Evolutionary conservation across 1,284 basidiomycete species (phyloP), one percentile per base, ranked within the genome.

Genomic region (Ceratobasidium sp.): DNA sequence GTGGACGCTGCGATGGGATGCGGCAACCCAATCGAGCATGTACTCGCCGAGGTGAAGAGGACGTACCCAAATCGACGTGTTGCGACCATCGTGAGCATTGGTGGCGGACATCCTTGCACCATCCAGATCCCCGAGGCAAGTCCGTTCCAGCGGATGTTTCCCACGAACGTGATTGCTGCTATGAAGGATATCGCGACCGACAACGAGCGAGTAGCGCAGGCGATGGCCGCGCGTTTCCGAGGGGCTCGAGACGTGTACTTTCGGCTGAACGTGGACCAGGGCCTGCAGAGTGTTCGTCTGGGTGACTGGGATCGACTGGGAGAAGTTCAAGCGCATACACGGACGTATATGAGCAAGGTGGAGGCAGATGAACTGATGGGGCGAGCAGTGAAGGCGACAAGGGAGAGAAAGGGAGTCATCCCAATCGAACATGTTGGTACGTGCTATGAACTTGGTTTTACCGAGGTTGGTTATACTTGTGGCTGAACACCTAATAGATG

Each of bases 21-120:
- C 33, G 66, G 66, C 20, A 78, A 78, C 42, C 70, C 77, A 13
- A 48, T 62, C 13, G 69, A 62, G 20, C 61, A 78, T 38, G 54
- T 78, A 2, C 62, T 78, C 7, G n/a, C 33, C 10, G 77, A 78
- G 52, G 70, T 40, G 12, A 48, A 48, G 40, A 38, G 40, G n/a
- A 26, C 62, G 1, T 77, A 59, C 46, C 65, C 57, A 5, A 46
- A 50, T 28, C 26, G 26, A 28, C 56, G 17, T 6, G 23, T 77
- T 4, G 26, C 65, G 5, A 50, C 38, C 52, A 38, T 77, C n/a
- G 23, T 77, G 20, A 77, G 66, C 57, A 44, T 77, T 12, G 76
- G 76, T 17, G 23, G 65, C 7, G 77, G 68, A 9, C 48, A 65
- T 10, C 26, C 44, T n/a, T 1, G 50, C 20, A 56, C 50, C n/a